These are phyloP conservation scores for Fusarium sp. DNA, from an alignment of 2,329 filamentous ascomycete species.

Conservation along the genomic window DNA sequence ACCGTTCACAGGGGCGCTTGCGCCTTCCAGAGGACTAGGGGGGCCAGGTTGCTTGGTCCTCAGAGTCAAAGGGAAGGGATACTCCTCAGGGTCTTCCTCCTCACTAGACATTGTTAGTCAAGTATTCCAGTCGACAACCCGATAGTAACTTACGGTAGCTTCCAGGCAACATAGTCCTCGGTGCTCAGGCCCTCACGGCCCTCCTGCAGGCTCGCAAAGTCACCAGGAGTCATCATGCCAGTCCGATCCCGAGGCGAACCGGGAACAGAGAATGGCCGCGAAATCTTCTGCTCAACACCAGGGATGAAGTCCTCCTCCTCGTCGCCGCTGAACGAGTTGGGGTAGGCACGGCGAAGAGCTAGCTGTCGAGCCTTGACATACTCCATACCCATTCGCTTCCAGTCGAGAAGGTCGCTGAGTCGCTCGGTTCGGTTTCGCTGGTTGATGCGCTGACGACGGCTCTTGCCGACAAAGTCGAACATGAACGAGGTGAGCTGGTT, in stretches of 20 bases:
- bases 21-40: constrained; percentile 37
- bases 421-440: constrained; percentile 97
- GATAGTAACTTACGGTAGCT: constrained; percentile 83
- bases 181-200: constrained; percentile 92
- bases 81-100: constrained; percentile 89
- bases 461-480: constrained; percentile 95
- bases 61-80: constrained; percentile 70
- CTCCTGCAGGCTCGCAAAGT: constrained; percentile 97
- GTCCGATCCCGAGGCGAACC: constrained; percentile 90
- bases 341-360: constrained; percentile 91
- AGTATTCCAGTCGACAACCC: neutral
- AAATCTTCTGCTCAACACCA: constrained; percentile 94
- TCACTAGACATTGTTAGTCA: constrained; percentile 67
- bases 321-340: constrained; percentile 82
- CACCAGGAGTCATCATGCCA: constrained; percentile 99
- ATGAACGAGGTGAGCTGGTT: constrained; percentile 90
- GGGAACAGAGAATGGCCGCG: constrained; percentile 91
- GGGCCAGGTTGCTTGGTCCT: constrained; percentile 61
- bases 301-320: constrained; percentile 92
- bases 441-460: constrained; percentile 96
- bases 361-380: constrained; percentile 98
- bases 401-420: constrained; percentile 93
- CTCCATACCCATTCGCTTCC: constrained; percentile 99
- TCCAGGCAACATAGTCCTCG: constrained; percentile 98
- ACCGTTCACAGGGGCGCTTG: constrained; percentile 40